Base-by-base conservation (phyloP, 257 asterid genomes). In the Perilla frutescens region DNA sequence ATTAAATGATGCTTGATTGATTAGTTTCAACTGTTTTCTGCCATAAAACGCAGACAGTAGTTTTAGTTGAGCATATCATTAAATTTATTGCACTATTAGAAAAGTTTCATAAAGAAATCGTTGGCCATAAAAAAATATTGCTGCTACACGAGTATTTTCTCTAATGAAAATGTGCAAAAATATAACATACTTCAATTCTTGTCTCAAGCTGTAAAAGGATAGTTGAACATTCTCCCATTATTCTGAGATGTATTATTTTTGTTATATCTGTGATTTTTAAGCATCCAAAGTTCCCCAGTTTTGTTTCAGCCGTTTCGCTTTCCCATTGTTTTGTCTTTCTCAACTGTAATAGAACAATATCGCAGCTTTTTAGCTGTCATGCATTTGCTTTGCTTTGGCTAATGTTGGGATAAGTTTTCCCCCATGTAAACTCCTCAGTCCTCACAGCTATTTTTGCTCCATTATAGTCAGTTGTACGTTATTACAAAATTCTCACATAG, bases 1-100 rank as follows among this genome's bases (percentile, higher is more conserved):
- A 50, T 65, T 87, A 40, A 80, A 82, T 56, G 90, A 26, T 74
- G 83, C 93, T 82, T 91, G 83, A 89, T 78, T 7, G 29, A 37
- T 57, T 12, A 39, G 55, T 65, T 55, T 41, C 45, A 50, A 31
- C 34, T 70, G 61, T 49, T 37, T 50, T 50, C 68, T 73, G 81
- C 47, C 74, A 71, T 36, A 66, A 66, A 57, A 62, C 37, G 70
- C 61, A 62, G 57, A 67, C 26, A 62, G 70, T 64, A 62, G 29
- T 64, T 70, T 74, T 70, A 72, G 84, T 80, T 51, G 76, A 65
- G 75, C 76, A 12, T 72, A 77, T 50, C 44, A 61, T 83, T 53
- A 53, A 47, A 70, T 68, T 62, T 36, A 40, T 59, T 36, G 76
- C 68, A 72, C 53, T 55, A 31, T 69, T 62, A 41, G 49, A 61